phyloP scores from a whole-genome alignment of 2,329 filamentous ascomycete species.

The Aspergillus texensis region DNA sequence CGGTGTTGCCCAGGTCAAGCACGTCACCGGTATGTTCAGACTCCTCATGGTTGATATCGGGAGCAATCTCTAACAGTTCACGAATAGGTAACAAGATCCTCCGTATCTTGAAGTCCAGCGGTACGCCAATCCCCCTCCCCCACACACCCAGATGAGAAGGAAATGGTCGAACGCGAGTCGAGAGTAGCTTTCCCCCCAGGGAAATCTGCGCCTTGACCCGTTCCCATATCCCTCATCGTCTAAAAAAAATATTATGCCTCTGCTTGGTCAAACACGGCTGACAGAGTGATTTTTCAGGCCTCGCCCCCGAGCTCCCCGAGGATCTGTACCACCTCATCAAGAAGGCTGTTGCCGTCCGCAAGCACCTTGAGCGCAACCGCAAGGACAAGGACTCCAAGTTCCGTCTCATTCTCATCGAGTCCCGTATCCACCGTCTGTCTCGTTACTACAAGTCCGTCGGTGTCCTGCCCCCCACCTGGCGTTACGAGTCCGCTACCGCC shows the following conservation, averaged over 20 bases:
- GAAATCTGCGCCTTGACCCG: background rate
- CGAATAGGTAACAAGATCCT: slow-evolving; percentile 95
- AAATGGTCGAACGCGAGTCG: slow-evolving; percentile 6
- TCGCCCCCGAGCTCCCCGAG: slow-evolving; percentile 98
- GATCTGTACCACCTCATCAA: slow-evolving; percentile 99
- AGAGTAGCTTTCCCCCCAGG: background rate
- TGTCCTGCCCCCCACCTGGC: slow-evolving; percentile 88
- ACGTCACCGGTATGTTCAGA: slow-evolving; percentile 81
- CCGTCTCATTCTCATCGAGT: slow-evolving; percentile 99
- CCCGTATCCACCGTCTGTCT: slow-evolving; percentile 98
- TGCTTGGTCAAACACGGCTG: slow-evolving; percentile 81
- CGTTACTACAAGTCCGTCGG: slow-evolving; percentile 99
- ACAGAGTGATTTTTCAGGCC: slow-evolving; percentile 95
- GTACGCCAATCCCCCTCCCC: slow-evolving; percentile 61
- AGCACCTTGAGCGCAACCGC: slow-evolving; percentile 99
- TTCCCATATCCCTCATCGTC: background rate
- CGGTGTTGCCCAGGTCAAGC: slow-evolving; percentile 96
- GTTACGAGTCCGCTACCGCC: slow-evolving; percentile 97
- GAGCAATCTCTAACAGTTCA: slow-evolving; percentile 43
- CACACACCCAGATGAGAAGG: slow-evolving; percentile 27
- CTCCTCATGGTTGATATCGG: background rate
- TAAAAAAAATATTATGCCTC: slow-evolving; percentile 62
- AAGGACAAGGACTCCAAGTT: slow-evolving; percentile 99
- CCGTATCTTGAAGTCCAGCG: slow-evolving; percentile 94
- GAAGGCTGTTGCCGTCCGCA: slow-evolving; percentile 99